Evolutionary conservation across 192 early-diverging fungal genomes (phyloP).

Genomic region (Backusella tuberculispora): DNA sequence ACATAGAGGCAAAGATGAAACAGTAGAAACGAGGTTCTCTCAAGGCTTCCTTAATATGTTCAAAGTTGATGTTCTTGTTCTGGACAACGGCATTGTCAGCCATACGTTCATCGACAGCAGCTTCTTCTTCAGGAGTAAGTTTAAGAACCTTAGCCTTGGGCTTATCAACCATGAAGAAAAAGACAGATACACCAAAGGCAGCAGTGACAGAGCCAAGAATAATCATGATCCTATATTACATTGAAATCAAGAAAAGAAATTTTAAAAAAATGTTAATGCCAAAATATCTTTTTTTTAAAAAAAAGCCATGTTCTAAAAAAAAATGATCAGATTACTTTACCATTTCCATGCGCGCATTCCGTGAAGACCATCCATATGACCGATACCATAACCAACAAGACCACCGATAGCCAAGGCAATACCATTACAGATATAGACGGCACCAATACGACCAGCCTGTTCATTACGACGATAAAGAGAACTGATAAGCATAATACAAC

Average conservation of each 20-base stretch:
- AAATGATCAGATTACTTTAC: constrained; percentile 20
- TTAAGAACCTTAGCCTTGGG: constrained; percentile 20
- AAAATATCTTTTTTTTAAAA: background rate
- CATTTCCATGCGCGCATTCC: constrained; percentile 35
- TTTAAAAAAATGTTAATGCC: background rate
- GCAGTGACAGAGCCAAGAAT: constrained; percentile 30
- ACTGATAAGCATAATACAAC: constrained; percentile 25
- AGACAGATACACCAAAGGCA: constrained; percentile 24
- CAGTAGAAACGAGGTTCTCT: constrained; percentile 25
- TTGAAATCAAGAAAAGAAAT: background rate
- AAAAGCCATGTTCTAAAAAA: no score
- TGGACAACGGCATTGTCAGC: constrained; percentile 25
- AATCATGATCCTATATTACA: constrained; percentile 27
- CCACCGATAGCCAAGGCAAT: constrained; percentile 24
- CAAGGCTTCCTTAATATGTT: constrained; percentile 24
- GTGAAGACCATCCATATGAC: constrained; percentile 21
- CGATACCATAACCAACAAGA: constrained; percentile 27
- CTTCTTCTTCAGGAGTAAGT: constrained; percentile 29
- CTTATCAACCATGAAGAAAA: constrained; percentile 34
- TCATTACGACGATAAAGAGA: constrained; percentile 33
- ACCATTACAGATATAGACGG: constrained; percentile 28
- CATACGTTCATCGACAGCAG: constrained; percentile 29
- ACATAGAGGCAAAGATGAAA: constrained; percentile 13
- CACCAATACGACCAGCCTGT: constrained; percentile 19
- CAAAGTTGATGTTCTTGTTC: constrained; percentile 19